Evolutionary conservation across 192 early-diverging fungal species (phyloP).

Genomic region (Linnemannia hyalina): DNA sequence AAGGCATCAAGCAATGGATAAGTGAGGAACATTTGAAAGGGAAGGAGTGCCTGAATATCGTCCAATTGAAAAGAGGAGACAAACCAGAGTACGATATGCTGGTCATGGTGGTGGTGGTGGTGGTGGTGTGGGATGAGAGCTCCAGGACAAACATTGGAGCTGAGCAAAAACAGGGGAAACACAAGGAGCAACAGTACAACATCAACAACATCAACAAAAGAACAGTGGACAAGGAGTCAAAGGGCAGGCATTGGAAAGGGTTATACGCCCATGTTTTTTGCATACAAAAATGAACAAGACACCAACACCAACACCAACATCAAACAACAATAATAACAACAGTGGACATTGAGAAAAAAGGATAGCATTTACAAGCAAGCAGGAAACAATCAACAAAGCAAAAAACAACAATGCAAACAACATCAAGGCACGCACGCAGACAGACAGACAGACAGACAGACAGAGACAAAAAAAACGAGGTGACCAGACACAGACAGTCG

Average conservation of each 20-base stretch:
- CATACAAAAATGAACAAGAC: too few relatives aligned
- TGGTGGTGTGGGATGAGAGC: conserved; percentile 2
- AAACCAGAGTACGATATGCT: not conserved
- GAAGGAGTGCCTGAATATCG: not conserved
- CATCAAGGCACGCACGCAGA: not conserved
- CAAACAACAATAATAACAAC: too few relatives aligned
- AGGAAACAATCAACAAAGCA: not conserved
- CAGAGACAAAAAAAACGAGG: not conserved
- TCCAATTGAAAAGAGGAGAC: not conserved
- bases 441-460: not conserved
- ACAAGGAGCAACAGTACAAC: not conserved
- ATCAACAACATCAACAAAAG: not conserved
- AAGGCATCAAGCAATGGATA: too few relatives aligned
- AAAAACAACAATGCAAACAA: not conserved
- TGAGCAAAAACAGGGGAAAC: not conserved
- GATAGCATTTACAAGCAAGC: too few relatives aligned
- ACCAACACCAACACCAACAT: too few relatives aligned
- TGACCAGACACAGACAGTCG: not conserved
- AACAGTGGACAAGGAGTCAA: not conserved
- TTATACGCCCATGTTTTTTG: too few relatives aligned
- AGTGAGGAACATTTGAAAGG: too few relatives aligned
- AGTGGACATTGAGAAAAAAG: too few relatives aligned
- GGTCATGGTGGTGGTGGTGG: not conserved
- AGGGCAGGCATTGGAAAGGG: too few relatives aligned
- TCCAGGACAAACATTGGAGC: not conserved